Percentiles rank a stretch among this genome's conserved stretches.
phyloP scores from a whole-genome alignment of 176 grass and related monocot species.

The Cymbopogon citratus region DNA sequence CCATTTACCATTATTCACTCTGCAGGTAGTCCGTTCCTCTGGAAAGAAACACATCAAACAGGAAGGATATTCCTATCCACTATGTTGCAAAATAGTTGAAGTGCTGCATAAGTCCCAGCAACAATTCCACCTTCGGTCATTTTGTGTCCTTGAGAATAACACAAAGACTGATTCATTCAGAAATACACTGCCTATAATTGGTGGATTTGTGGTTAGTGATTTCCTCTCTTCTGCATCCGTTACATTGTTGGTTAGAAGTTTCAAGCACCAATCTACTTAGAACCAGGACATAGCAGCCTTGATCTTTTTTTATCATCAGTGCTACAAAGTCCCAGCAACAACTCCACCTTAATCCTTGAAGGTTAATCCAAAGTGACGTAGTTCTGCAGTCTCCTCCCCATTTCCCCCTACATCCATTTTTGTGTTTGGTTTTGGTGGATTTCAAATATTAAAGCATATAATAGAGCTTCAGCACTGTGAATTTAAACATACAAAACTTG shows the following conservation, averaged over 20 bases:
- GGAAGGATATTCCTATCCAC: conserved; percentile 61
- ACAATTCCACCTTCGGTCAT: conserved; percentile 58
- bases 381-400: not conserved
- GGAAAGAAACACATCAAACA: conserved; percentile 35
- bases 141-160: conserved; percentile 76
- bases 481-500: not conserved
- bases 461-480: not conserved
- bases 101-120: conserved; percentile 41
- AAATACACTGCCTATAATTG: conserved; percentile 55
- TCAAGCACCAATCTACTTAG: not conserved
- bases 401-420: not conserved
- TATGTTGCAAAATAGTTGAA: conserved; percentile 84
- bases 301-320: too few species aligned
- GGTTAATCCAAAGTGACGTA: conserved; percentile 22
- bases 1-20: conserved; percentile 12
- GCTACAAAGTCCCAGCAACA: too few species aligned
- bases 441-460: not conserved
- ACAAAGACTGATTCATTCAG: conserved; percentile 56
- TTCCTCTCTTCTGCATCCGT: conserved; percentile 21
- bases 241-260: not conserved
- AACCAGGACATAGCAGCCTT: not conserved
- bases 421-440: not conserved
- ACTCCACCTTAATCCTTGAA: too few species aligned
- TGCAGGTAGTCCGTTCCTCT: conserved; percentile 32
- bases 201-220: conserved; percentile 70